These are phyloP conservation scores for Neurospora sp. DNA, from an alignment of 495 filamentous ascomycete genomes.

Conservation along the genomic window DNA sequence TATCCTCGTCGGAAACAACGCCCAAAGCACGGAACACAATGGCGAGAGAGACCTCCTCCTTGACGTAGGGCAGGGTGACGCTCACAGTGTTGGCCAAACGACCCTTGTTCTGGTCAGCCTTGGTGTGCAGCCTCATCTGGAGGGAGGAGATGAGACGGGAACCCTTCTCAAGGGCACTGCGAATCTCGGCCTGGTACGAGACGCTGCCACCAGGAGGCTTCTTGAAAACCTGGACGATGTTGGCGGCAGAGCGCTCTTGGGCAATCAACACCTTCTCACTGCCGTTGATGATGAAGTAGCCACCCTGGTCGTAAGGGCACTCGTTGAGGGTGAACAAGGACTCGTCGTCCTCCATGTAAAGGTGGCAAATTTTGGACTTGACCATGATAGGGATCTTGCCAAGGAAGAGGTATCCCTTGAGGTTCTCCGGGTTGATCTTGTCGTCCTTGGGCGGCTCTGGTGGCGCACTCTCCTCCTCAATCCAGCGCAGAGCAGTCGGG, in stretches of 20 bases:
- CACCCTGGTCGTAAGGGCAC: constrained; percentile 94
- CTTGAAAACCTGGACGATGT: constrained; percentile 98
- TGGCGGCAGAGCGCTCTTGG: constrained; percentile 93
- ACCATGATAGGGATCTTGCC: constrained; percentile 97
- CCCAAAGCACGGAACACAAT: constrained; percentile 93
- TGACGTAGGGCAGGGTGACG: constrained; percentile 85
- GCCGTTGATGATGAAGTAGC: constrained; percentile 99
- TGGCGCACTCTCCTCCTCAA: constrained; percentile 38
- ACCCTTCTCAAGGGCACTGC: constrained; percentile 92
- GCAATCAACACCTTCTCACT: constrained; percentile 98
- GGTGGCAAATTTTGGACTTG: constrained; percentile 84
- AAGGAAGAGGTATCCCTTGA: constrained; percentile 56
- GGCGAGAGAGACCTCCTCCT: constrained; percentile 83
- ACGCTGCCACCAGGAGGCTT: constrained; percentile 81
- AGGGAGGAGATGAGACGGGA: constrained; percentile 86
- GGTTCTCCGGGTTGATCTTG: constrained; percentile 13
- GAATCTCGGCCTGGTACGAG: constrained; percentile 88
- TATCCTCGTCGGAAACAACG: constrained; percentile 95
- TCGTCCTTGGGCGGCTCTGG: constrained; percentile 6
- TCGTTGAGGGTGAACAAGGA: constrained; percentile 81
- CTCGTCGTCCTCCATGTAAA: constrained; percentile 70
- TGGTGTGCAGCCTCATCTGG: constrained; percentile 76
- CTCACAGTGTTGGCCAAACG: constrained; percentile 79
- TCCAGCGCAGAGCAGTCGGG: constrained; percentile 48
- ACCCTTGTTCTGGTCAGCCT: constrained; percentile 67